A percentile compares a stretch with the other conserved stretches of the same genome.
Evolutionary conservation across 2,329 filamentous ascomycete genomes (phyloP).

Genomic region (Sporothrix euskadiensis): DNA sequence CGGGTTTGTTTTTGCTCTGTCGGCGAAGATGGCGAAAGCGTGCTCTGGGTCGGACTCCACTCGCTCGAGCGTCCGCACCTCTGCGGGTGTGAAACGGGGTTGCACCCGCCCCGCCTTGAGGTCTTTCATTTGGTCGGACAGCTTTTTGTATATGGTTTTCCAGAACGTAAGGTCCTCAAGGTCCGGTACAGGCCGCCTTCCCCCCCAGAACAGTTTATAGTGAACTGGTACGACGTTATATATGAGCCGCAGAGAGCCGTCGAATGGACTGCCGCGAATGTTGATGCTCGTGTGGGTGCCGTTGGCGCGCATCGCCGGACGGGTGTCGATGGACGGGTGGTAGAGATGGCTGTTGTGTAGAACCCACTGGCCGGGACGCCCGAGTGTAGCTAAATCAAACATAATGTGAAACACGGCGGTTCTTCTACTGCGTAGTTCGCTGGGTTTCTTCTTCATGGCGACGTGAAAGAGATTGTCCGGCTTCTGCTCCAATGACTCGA

Average conservation of each 20-base stretch:
- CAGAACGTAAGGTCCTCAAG: too few relatives aligned
- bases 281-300: neutral
- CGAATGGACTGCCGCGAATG: neutral
- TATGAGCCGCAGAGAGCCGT: neutral
- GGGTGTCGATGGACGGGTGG: constrained; percentile 23
- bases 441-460: neutral
- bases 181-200: too few relatives aligned
- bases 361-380: constrained; percentile 25
- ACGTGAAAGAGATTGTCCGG: neutral
- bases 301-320: constrained; percentile 8
- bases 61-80: constrained; percentile 2
- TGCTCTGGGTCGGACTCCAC: constrained; percentile 17
- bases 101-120: neutral
- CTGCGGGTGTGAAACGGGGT: constrained; percentile 1
- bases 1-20: neutral
- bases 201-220: too few relatives aligned
- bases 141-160: neutral
- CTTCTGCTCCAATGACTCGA: constrained; percentile 20
- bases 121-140: neutral
- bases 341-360: constrained; percentile 25
- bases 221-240: too few relatives aligned
- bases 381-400: neutral
- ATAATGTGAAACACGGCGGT: neutral
- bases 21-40: neutral
- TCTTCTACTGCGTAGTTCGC: neutral